Evolutionary conservation across 2,329 filamentous ascomycete genomes (phyloP).

Genomic region (Rhynchosporium secalis): DNA sequence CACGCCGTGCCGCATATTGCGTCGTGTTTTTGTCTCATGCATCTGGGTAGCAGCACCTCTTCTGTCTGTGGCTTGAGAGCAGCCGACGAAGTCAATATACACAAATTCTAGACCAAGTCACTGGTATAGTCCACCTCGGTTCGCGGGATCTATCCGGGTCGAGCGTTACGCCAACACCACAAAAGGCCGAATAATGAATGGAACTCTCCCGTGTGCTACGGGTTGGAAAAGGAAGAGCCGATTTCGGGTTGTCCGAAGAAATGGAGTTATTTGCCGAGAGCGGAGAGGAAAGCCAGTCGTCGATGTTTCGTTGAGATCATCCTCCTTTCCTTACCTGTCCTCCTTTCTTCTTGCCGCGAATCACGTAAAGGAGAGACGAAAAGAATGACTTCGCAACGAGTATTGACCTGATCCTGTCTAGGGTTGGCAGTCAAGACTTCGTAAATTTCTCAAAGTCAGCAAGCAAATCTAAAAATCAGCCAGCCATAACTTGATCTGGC

Average conservation of each 20-base stretch:
- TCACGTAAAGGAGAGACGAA: no score
- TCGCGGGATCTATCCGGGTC: conserved; percentile 6
- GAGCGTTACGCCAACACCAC: background rate
- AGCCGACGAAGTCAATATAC: background rate
- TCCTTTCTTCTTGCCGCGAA: background rate
- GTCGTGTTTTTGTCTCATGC: background rate
- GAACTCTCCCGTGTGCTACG: background rate
- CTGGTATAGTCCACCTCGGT: background rate
- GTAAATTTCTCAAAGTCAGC: no score
- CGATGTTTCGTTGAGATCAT: background rate
- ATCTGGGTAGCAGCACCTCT: background rate
- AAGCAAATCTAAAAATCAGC: no score
- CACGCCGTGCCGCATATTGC: background rate
- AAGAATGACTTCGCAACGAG: no score
- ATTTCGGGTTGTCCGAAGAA: conserved; percentile 2
- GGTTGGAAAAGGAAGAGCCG: background rate
- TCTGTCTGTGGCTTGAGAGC: conserved; percentile 5
- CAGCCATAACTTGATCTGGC: no score
- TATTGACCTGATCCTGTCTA: no score
- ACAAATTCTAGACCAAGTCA: background rate
- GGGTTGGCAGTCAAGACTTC: no score
- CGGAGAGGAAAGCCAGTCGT: background rate
- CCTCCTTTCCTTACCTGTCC: background rate
- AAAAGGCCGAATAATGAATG: background rate
- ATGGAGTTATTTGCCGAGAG: background rate